Evolutionary conservation across 2,329 filamentous ascomycete species (phyloP).

Genomic region (Exophiala alcalophila): DNA sequence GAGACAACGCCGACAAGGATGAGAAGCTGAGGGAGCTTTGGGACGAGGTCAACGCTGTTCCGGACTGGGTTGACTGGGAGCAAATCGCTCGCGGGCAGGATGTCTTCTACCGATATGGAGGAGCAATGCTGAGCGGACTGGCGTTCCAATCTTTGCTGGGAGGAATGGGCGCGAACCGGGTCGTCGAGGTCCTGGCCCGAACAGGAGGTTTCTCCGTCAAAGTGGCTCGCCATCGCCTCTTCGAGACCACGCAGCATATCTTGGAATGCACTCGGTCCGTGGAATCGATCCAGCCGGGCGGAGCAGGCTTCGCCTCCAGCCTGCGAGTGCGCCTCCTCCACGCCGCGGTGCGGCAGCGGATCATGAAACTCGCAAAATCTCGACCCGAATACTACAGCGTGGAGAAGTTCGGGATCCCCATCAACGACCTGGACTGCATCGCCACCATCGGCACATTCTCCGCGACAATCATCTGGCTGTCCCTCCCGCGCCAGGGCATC

Average conservation of each 20-base stretch:
- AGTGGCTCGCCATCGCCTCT: conserved; percentile 63
- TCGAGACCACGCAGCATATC: conserved; percentile 73
- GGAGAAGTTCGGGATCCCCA: conserved; percentile 59
- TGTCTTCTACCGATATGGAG: conserved; percentile 73
- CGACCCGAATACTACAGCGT: conserved; percentile 62
- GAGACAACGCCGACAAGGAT: conserved; percentile 57
- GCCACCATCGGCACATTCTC: conserved; percentile 71
- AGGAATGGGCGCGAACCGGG: conserved; percentile 60
- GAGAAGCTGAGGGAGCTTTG: conserved; percentile 59
- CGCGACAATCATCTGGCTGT: conserved; percentile 63
- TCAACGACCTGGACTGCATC: conserved; percentile 73
- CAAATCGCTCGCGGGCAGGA: conserved; percentile 72
- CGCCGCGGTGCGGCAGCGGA: conserved; percentile 63
- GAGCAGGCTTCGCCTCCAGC: conserved; percentile 62
- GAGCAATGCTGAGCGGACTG: conserved; percentile 61
- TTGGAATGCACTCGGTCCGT: conserved; percentile 67
- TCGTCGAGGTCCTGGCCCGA: conserved; percentile 69
- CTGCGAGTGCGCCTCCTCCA: conserved; percentile 68
- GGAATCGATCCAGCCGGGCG: conserved; percentile 64
- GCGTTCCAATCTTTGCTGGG: conserved; percentile 66
- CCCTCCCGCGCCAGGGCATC: conserved; percentile 70
- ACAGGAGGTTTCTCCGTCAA: conserved; percentile 71
- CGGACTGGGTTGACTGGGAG: conserved; percentile 74
- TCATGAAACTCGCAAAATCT: conserved; percentile 57
- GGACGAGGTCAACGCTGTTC: conserved; percentile 64